These are phyloP conservation scores for Pisolithus albus DNA, from an alignment of 768 basidiomycete species.

Conservation along the genomic window DNA sequence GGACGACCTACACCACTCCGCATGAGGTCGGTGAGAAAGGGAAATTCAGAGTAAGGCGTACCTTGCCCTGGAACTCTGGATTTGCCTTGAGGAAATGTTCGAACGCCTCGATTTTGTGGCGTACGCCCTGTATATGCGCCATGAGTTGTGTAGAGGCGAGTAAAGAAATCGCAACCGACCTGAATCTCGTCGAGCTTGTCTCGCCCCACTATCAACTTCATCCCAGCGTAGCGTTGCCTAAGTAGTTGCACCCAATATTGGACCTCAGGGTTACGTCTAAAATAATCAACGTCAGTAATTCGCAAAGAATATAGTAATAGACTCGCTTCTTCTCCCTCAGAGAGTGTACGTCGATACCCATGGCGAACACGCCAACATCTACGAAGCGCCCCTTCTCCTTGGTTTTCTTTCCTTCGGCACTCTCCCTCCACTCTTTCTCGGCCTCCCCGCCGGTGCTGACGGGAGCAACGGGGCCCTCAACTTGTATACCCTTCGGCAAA, in stretches of 20 bases:
- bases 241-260: slow-evolving; percentile 74
- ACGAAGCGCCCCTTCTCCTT: slow-evolving; percentile 51
- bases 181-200: slow-evolving; percentile 88
- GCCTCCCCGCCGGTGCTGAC: slow-evolving; percentile 1
- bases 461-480: slow-evolving; percentile 26
- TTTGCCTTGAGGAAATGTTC: slow-evolving; percentile 73
- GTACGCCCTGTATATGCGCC: slow-evolving; percentile 49
- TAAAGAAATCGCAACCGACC: slow-evolving; percentile 22
- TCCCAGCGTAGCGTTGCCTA: slow-evolving; percentile 75
- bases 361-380: slow-evolving; percentile 83
- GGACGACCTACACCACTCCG: slow-evolving; percentile 46
- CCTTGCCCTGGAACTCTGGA: slow-evolving; percentile 76
- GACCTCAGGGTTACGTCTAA: slow-evolving; percentile 68
- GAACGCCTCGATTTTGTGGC: slow-evolving; percentile 79
- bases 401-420: neutral
- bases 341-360: slow-evolving; percentile 77
- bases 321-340: slow-evolving; percentile 61
- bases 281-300: slow-evolving; percentile 6
- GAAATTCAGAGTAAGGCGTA: slow-evolving; percentile 13
- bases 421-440: neutral
- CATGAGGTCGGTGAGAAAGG: neutral
- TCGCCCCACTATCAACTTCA: slow-evolving; percentile 81
- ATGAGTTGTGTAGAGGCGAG: neutral
- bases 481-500: slow-evolving; percentile 75
- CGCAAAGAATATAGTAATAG: neutral